Base-by-base conservation (phyloP, 2,329 filamentous ascomycete species). In the Penicillium olsonii region DNA sequence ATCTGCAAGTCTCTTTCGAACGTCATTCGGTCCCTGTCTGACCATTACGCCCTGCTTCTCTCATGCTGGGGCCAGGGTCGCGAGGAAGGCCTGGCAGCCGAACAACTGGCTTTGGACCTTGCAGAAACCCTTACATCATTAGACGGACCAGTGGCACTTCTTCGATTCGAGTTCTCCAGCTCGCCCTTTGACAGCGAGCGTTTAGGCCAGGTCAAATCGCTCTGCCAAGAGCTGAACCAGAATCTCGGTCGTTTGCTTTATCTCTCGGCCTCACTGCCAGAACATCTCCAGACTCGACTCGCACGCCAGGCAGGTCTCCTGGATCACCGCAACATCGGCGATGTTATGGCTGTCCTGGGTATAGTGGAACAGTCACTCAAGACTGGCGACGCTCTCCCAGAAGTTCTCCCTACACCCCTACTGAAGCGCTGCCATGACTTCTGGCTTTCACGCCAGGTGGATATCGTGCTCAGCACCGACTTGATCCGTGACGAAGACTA, bases 21-120 rank as follows among this genome's bases (percentile, higher is more conserved):
- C 34, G 62, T 68, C 0, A 60, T 80, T 2, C 68, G 73, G 9
- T 68, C 69, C 0, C 51, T 80, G 1, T 74, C 73, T 0, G 75
- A 78, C 48, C 77, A 79, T 53, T 80, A 80, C 46, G 76, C 78
- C 0, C 66, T 80, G 0, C 55, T 79, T 0, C 55, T 80, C 0
- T 78, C 77, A 0, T 70, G 73, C 48, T 77, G 75, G 74, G 67
- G 64, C 4, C 64, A 67, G 1, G 50, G 55, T 3, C 45, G 52
- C 24, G 50, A 64, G 26, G 59, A 59, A 39, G 55, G 58, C 5
- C 46, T 60, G n/a, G 55, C 66, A 19, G 65, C 67, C 0, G 66
- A 67, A 31, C 57, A 60, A 17, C 58, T 69, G 7, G 64, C 63
- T 5, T 53, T 74, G 4, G 59, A 67, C 15, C 45, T 71, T 1